Base-by-base conservation (phyloP, 106 monocot species). In the Phalaenopsis aphrodite region DNA sequence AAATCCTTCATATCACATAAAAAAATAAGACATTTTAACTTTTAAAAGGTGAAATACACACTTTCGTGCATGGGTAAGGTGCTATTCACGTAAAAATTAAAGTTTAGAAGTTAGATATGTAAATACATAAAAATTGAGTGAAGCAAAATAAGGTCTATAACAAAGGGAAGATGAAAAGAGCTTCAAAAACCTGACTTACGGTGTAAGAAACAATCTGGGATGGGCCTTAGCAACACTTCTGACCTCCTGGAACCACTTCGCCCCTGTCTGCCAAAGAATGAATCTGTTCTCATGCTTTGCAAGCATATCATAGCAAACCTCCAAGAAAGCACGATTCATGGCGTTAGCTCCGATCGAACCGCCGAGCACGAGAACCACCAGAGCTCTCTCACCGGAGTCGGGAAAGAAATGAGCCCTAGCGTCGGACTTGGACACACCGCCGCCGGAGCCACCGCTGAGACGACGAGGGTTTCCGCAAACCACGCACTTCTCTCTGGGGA, bases 261-360 rank as follows among this genome's bases (percentile, higher is more conserved):
- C 76, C 48, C 87, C 87, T 1, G 84, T 87, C 84, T 87, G 87
- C 87, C 87, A 84, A 43, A 87, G 84, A 55, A 87, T 79, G 56
- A 38, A 87, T 81, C 75, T 76, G 17, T 72, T 73, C 71, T 84
- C 76, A 39, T 64, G 66, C 57, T 78, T 42, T 42, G 15, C 8
- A 45, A 87, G 76, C 82, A 87, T 84, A 52, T 69, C 67, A 56
- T 36, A 47, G 55, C 78, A 82, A 81, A 84, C 16, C 42, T 84
- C 82, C 79, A 84, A 23, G 46, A 87, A 56, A 38, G 82, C 87
- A 41, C 77, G 43, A 69, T 87, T 87, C 66, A 87, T 14, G 3
- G 82, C 77, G 46, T 79, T 45, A 2, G 87, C 87, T 16, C 87
- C 87, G 3, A 75, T 64, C 2, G 87, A 87, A 16, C 87, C 87